Evolutionary conservation across 1,284 basidiomycete species (phyloP), one percentile per base, ranked within the genome.

Genomic region (Tetrapyrgos nigripes): DNA sequence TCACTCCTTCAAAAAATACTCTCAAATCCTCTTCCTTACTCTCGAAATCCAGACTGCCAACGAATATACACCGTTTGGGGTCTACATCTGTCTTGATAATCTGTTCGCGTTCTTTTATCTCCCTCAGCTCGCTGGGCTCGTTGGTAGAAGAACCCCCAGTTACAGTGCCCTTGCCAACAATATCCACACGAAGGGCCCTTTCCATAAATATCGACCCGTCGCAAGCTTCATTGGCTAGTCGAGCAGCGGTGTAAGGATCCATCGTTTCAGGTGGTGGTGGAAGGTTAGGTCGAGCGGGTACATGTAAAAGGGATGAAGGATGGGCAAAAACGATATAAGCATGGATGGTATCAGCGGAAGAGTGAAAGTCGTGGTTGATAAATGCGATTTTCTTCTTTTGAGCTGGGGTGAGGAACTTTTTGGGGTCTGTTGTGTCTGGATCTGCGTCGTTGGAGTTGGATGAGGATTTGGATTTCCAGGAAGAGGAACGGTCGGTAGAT

Each of bases 301-400:
- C 62, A 17, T 63, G 66, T 26, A 74, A 68, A 1, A 72, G 66
- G 4, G 85, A 86, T 14, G 73, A 67, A 8, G 87, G 78, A 71
- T 93, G 84, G 1, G 89, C 92, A 71, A 96, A 95, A 27, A 97
- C 93, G 55, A 96, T 76, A 71, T 97, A 97, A 1, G 93, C 93
- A 68, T 95, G 92, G 61, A 92, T 83, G 24, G 85, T 82, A 62
- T 86, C 85, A 3, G 87, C 85, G 24, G 83, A 81, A 1, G 85
- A 76, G 73, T 96, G 93, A 68, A 96, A 85, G 65, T 96, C 93
- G 59, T 90, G 88, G 70, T 95, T 94, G 74, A 98, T 97, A 72
- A 95, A 97, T 0, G 96, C 94, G 40, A 98, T 89, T 67, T 92
- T 93, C 75, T 97, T 93, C 81, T 98, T 98, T 73, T 98, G 93